Evolutionary conservation across 2,329 filamentous ascomycete species (phyloP).

Genomic region (Myriosclerotinia duriaeana): DNA sequence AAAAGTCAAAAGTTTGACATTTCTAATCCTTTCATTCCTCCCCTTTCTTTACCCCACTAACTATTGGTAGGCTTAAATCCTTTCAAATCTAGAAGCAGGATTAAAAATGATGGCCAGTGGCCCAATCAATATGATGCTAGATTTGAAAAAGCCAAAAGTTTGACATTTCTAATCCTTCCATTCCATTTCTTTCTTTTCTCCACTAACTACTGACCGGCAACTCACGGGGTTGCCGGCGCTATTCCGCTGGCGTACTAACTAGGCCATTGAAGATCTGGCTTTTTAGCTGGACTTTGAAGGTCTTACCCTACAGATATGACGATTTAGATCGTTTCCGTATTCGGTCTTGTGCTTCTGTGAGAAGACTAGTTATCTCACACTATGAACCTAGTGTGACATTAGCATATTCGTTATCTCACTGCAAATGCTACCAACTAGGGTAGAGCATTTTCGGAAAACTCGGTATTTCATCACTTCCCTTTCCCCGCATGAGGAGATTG

Average conservation of each 20-base stretch:
- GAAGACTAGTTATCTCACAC: background rate
- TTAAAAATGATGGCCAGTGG: background rate
- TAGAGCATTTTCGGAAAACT: too few species aligned
- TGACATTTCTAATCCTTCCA: background rate
- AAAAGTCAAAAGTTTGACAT: background rate
- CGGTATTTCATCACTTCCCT: too few species aligned
- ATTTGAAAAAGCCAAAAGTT: background rate
- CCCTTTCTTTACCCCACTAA: too few species aligned
- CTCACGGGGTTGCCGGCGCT: background rate
- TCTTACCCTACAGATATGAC: background rate
- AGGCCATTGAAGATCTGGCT: conserved; percentile 1
- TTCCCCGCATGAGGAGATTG: too few species aligned
- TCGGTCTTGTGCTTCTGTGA: background rate
- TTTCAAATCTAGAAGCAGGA: background rate
- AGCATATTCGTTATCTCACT: too few species aligned
- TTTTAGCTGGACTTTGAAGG: background rate
- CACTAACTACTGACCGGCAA: background rate
- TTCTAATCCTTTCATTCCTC: background rate
- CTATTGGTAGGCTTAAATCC: background rate
- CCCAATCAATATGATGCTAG: background rate
- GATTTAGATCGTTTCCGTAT: background rate
- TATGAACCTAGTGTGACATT: too few species aligned
- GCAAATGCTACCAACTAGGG: too few species aligned
- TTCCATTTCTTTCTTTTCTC: too few species aligned
- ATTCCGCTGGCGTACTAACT: background rate